Evolutionary conservation across 352 stramenopile genomes (phyloP), one percentile per base, ranked within the genome.

Genomic region (Phytophthora pinifolia): DNA sequence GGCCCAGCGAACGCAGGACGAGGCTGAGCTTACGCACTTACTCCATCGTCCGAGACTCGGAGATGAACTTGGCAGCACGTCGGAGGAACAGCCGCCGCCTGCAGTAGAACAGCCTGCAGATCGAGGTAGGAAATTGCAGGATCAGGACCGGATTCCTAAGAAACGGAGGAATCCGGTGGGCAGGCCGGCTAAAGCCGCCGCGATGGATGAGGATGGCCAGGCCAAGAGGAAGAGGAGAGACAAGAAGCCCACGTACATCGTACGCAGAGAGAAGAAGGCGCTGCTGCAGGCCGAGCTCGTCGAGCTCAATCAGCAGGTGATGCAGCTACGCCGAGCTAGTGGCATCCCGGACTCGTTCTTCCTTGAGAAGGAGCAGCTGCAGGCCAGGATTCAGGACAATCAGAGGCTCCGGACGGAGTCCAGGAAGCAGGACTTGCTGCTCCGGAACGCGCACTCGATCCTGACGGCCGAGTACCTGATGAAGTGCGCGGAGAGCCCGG

Each of bases 401-500:
- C n/a, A n/a, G n/a, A n/a, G n/a, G n/a, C n/a, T n/a, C n/a, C n/a
- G n/a, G n/a, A n/a, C n/a, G n/a, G n/a, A n/a, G n/a, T n/a, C n/a
- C n/a, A n/a, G n/a, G n/a, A n/a, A n/a, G n/a, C n/a, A n/a, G n/a
- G n/a, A n/a, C n/a, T n/a, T n/a, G n/a, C n/a, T n/a, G n/a, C n/a
- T n/a, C n/a, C n/a, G 65, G 13, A 72, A 76, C 22, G 69, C 62
- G 10, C 65, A 68, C 9, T 64, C 66, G 13, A 66, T 83, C 29
- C 46, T 75, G 32, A 36, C 50, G n/a, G 58, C 67, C 3, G 66
- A 79, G 46, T 79, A 76, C 39, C 46, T 76, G 44, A 67, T 75
- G 48, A 62, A 64, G 33, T 56, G 54, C 25, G 30, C 45, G 0
- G 56, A 73, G 34, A 76, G 64, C 31, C 70, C 66, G 0, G 60